Conservation (phyloP, 2,329 filamentous ascomycete genomes). For the Fusarium mundagurra region DNA sequence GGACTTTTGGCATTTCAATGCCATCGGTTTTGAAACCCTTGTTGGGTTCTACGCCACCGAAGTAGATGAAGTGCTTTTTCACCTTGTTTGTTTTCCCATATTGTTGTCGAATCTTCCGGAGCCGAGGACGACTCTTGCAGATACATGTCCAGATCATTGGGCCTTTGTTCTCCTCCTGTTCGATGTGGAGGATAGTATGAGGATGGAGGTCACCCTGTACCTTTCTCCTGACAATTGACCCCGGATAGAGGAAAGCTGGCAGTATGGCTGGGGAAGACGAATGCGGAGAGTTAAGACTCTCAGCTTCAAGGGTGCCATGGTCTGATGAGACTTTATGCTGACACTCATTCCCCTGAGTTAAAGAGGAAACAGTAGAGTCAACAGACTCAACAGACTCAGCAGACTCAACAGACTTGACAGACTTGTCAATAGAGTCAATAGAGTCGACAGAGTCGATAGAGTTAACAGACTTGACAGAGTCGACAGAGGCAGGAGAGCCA, state of each 20-base stretch:
- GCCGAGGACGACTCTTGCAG: background rate
- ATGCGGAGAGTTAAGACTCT: background rate
- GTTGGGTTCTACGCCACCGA: background rate
- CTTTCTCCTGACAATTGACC: background rate
- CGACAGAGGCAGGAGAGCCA: background rate
- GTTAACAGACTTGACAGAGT: too few species aligned
- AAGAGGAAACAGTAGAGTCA: background rate
- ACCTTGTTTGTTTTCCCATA: background rate
- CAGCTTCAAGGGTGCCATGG: background rate
- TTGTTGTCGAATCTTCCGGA: background rate
- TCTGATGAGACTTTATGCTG: background rate
- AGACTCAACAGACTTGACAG: background rate
- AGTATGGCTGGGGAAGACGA: background rate
- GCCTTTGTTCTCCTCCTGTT: background rate
- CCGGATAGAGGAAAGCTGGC: background rate
- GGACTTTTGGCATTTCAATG: background rate
- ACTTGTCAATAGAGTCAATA: too few species aligned
- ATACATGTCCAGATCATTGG: background rate
- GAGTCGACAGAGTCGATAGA: too few species aligned
- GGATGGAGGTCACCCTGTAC: background rate
- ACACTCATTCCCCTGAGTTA: background rate
- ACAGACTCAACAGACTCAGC: background rate
- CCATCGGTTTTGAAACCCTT: background rate
- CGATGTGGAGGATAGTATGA: background rate
- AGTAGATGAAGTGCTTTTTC: background rate